Conservation (phyloP, 2,329 filamentous ascomycete genomes). For the Beauveria bassiana region DNA sequence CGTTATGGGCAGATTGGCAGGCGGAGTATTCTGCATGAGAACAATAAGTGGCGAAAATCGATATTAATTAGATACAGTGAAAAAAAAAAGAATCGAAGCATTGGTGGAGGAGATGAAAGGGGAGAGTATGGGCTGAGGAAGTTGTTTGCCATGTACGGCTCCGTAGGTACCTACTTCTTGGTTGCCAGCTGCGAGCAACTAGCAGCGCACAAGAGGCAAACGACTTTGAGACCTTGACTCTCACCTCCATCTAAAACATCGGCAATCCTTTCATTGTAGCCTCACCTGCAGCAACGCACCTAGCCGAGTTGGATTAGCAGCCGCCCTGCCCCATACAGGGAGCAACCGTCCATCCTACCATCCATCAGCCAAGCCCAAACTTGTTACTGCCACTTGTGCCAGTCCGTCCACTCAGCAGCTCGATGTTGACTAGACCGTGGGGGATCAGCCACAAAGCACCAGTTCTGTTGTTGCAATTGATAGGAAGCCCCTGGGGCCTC, state of each 20-base stretch:
- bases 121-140: neutral
- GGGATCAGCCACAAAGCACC: conserved; percentile 6
- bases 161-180: neutral
- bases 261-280: conserved; percentile 1
- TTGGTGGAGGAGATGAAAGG: conserved; percentile 3
- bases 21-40: neutral
- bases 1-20: neutral
- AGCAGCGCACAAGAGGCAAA: neutral
- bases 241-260: neutral
- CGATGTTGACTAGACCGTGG: neutral
- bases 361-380: conserved; percentile 1
- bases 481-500: conserved; percentile 1
- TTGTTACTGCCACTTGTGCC: neutral
- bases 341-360: conserved; percentile 10
- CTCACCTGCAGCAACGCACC: conserved; percentile 6
- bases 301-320: neutral
- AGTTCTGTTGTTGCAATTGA: conserved; percentile 10
- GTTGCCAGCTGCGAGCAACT: neutral
- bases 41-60: neutral
- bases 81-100: neutral
- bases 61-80: neutral
- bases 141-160: neutral
- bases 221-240: neutral
- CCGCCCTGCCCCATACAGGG: conserved; percentile 6
- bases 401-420: conserved; percentile 6